These are phyloP conservation scores for Harringtonia aguacate DNA, from an alignment of 2,329 filamentous ascomycete species.

Conservation along the genomic window DNA sequence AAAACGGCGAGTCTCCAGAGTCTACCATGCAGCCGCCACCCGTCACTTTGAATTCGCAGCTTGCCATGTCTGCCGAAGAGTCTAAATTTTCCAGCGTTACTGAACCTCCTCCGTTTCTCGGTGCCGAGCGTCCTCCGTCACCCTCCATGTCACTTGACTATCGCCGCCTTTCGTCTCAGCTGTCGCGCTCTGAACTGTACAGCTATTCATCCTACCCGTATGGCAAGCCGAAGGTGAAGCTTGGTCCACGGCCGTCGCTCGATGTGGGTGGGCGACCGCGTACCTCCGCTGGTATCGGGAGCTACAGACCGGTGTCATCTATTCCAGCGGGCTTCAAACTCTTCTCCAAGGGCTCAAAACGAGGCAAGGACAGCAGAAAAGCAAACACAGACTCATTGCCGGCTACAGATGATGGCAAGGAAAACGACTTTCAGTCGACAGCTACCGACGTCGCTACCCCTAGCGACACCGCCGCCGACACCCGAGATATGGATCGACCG, in stretches of 20 bases:
- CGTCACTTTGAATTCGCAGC: conserved; percentile 39
- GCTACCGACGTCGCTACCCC: too few species aligned
- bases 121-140: conserved; percentile 32
- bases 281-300: conserved; percentile 45
- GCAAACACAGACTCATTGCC: conserved; percentile 20
- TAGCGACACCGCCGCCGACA: not conserved
- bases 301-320: conserved; percentile 63
- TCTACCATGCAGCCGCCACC: conserved; percentile 23
- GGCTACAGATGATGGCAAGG: not conserved
- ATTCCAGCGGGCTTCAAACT: conserved; percentile 73
- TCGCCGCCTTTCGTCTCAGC: conserved; percentile 40
- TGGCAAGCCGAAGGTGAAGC: conserved; percentile 72
- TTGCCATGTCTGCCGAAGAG: conserved; percentile 38
- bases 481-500: conserved; percentile 16
- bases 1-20: conserved; percentile 17
- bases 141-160: conserved; percentile 31
- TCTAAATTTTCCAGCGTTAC: conserved; percentile 37
- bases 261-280: conserved; percentile 52
- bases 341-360: conserved; percentile 47
- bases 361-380: conserved; percentile 27
- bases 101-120: conserved; percentile 42
- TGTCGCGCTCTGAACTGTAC: conserved; percentile 39
- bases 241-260: conserved; percentile 73
- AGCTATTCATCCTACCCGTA: conserved; percentile 37
- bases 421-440: too few species aligned